phyloP scores from a whole-genome alignment of 139 green algal species.

The Micromonas pusilla region DNA sequence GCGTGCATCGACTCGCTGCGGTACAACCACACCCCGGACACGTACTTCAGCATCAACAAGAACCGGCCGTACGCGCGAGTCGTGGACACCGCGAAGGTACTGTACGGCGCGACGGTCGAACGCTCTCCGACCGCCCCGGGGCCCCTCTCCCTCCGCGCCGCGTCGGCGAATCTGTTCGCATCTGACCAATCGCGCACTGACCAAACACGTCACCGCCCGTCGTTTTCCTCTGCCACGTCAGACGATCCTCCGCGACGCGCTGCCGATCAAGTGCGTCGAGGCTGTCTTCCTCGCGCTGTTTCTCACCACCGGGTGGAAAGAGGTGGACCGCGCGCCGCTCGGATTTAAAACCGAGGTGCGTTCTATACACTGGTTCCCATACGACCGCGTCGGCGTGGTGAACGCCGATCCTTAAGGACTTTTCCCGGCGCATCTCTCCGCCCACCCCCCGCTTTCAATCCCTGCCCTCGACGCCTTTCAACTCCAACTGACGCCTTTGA shows the following conservation, averaged over 20 bases:
- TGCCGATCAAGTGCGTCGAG: slow-evolving; percentile 40
- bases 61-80: background rate
- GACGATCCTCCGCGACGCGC: slow-evolving; percentile 24
- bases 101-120: background rate
- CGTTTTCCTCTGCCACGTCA: slow-evolving; percentile 15
- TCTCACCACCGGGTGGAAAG: slow-evolving; percentile 29
- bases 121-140: too few species aligned
- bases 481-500: too few species aligned
- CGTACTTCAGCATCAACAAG: slow-evolving; percentile 37
- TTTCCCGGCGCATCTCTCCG: too few species aligned
- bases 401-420: too few species aligned
- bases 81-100: slow-evolving; percentile 25
- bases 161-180: too few species aligned
- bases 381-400: too few species aligned
- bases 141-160: too few species aligned
- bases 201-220: too few species aligned
- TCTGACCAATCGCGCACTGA: too few species aligned
- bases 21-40: slow-evolving; percentile 33
- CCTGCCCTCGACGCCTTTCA: too few species aligned
- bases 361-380: background rate
- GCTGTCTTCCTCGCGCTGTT: slow-evolving; percentile 36
- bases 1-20: background rate
- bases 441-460: too few species aligned
- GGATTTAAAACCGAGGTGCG: slow-evolving; percentile 23
- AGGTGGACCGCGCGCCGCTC: slow-evolving; percentile 29